Percentiles rank a stretch among this genome's conserved stretches.
phyloP scores from a whole-genome alignment of 495 filamentous ascomycete species.

The Podospora appendiculata region DNA sequence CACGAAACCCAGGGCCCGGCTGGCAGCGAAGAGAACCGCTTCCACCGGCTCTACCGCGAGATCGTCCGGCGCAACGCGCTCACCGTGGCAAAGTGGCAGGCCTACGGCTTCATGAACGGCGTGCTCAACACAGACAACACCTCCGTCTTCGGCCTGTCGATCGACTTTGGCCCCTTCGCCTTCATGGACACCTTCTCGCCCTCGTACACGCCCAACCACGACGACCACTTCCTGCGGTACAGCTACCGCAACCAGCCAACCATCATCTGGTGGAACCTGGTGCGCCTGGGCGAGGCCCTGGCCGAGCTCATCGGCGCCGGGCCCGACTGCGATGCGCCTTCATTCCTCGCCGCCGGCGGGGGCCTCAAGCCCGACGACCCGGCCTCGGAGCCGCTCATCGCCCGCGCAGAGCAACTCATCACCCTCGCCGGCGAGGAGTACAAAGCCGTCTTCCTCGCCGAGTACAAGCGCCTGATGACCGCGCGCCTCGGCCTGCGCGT shows the following conservation, averaged over 20 bases:
- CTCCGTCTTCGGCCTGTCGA: slow-evolving; percentile 74
- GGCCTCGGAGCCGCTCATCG: slow-evolving; percentile 51
- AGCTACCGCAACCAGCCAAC: slow-evolving; percentile 89
- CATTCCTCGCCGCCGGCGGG: slow-evolving; percentile 65
- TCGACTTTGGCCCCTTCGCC: slow-evolving; percentile 94
- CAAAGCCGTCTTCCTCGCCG: slow-evolving; percentile 71
- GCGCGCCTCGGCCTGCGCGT: slow-evolving; percentile 65
- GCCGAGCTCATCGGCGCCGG: slow-evolving; percentile 82
- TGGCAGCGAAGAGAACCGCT: slow-evolving; percentile 72
- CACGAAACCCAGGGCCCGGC: slow-evolving; percentile 55
- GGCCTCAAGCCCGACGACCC: slow-evolving; percentile 42
- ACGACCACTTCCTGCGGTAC: slow-evolving; percentile 82
- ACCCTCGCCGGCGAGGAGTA: slow-evolving; percentile 72
- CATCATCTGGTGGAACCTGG: slow-evolving; percentile 98
- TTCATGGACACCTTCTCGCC: slow-evolving; percentile 97
- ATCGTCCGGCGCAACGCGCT: slow-evolving; percentile 78
- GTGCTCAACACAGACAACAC: slow-evolving; percentile 96
- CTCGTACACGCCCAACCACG: slow-evolving; percentile 91
- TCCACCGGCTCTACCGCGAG: slow-evolving; percentile 78
- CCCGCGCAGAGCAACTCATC: slow-evolving; percentile 77
- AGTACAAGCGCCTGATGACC: slow-evolving; percentile 81
- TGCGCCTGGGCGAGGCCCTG: slow-evolving; percentile 82
- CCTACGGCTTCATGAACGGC: slow-evolving; percentile 96
- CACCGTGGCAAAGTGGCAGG: slow-evolving; percentile 91
- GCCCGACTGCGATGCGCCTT: slow-evolving; percentile 53